Evolutionary conservation across 148 eudicot genomes (phyloP).

Genomic region (Rheum nobile): DNA sequence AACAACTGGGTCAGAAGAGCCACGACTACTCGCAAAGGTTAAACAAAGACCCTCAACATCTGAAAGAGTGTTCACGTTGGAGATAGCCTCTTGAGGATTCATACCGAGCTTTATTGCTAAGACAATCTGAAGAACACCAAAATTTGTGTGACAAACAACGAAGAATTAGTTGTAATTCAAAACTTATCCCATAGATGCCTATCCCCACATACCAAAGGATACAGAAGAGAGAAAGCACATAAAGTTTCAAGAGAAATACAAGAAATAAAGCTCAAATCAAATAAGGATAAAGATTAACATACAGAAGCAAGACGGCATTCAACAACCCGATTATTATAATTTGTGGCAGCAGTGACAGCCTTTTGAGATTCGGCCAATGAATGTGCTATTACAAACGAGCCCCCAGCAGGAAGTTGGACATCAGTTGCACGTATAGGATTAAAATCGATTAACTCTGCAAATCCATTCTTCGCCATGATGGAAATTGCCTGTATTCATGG

Average conservation of each 20-base stretch:
- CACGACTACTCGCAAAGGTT: constrained; percentile 51
- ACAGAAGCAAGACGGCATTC: constrained; percentile 95
- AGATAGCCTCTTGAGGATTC: constrained; percentile 67
- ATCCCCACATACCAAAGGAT: not conserved
- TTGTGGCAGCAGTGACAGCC: constrained; percentile 97
- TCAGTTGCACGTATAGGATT: constrained; percentile 96
- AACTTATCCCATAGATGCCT: not conserved
- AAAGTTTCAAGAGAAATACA: not conserved
- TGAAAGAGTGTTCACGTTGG: constrained; percentile 70
- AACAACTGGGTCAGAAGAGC: constrained; percentile 72
- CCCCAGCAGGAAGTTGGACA: constrained; percentile 87
- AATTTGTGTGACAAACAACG: not conserved
- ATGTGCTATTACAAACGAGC: constrained; percentile 89
- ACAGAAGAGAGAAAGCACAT: not conserved
- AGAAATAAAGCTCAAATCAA: not conserved
- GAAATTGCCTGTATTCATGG: constrained; percentile 66
- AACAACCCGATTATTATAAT: constrained; percentile 95
- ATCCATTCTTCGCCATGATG: constrained; percentile 82
- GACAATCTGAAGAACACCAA: constrained; percentile 50
- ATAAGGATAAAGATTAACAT: constrained; percentile 19
- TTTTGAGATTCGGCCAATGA: constrained; percentile 93
- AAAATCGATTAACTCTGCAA: constrained; percentile 88
- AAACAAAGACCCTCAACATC: constrained; percentile 93
- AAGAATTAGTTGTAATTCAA: not conserved
- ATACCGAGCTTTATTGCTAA: constrained; percentile 84